A percentile compares a stretch with the other conserved stretches of the same genome.
Evolutionary conservation across 129 eudicot genomes (phyloP).

Genomic region (Arctium lappa): DNA sequence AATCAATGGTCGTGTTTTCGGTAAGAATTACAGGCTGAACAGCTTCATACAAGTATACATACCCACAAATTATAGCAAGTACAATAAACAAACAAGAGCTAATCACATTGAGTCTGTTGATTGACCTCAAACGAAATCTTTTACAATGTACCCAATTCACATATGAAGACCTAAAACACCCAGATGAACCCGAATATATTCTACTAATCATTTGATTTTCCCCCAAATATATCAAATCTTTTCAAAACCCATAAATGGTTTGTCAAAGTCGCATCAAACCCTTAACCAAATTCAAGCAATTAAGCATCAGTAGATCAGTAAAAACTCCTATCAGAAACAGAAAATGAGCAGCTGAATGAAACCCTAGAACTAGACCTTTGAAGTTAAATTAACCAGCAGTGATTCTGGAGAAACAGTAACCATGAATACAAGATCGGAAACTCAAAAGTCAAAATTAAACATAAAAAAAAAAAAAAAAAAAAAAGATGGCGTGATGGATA

Average conservation of each 20-base stretch:
- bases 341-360: not conserved
- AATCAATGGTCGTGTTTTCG: conserved; percentile 2
- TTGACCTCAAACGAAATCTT: conserved; percentile 38
- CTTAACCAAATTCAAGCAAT: not conserved
- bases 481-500: not conserved
- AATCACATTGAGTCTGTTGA: conserved; percentile 45
- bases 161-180: conserved; percentile 26
- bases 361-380: conserved; percentile 16
- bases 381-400: conserved; percentile 2
- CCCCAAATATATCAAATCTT: not conserved
- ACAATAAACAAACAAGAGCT: conserved; percentile 44
- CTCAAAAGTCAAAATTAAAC: not conserved
- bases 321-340: not conserved
- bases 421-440: conserved; percentile 7
- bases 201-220: conserved; percentile 26
- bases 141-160: conserved; percentile 35
- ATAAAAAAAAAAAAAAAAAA: not conserved
- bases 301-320: not conserved
- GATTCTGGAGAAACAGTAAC: not conserved
- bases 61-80: conserved; percentile 49
- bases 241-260: not conserved
- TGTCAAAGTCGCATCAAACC: conserved; percentile 8
- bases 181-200: conserved; percentile 22
- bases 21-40: conserved; percentile 19
- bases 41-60: conserved; percentile 36